Evolutionary conservation across 208 protist genomes (phyloP).

Genomic region (Leishmania mexicana): DNA sequence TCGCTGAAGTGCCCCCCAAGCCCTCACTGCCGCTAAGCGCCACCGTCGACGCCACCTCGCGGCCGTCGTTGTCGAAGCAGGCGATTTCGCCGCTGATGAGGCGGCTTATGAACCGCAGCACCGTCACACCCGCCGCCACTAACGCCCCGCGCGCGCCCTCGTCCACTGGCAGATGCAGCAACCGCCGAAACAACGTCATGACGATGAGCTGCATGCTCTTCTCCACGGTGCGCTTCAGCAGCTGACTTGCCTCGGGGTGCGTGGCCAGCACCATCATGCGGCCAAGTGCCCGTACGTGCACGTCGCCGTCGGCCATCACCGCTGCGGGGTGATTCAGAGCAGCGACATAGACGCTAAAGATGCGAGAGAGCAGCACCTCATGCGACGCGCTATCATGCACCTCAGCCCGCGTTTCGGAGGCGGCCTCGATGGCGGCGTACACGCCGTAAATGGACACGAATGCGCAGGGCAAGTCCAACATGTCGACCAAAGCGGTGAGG

Average conservation of each 20-base stretch:
- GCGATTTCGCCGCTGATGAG: slow-evolving; percentile 53
- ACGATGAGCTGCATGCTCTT: slow-evolving; percentile 29
- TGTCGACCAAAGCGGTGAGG: slow-evolving; percentile 63
- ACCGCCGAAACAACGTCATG: slow-evolving; percentile 28
- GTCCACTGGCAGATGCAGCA: slow-evolving; percentile 7
- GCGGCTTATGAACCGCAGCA: slow-evolving; percentile 51
- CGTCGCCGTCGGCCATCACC: slow-evolving; percentile 16
- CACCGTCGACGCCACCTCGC: slow-evolving; percentile 18
- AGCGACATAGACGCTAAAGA: slow-evolving; percentile 54
- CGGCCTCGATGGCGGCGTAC: slow-evolving; percentile 46
- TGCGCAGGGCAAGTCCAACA: slow-evolving; percentile 62
- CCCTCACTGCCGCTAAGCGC: slow-evolving; percentile 5
- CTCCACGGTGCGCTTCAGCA: slow-evolving; percentile 36
- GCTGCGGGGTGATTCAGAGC: slow-evolving; percentile 47
- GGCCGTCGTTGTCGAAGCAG: slow-evolving; percentile 35
- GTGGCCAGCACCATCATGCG: slow-evolving; percentile 36
- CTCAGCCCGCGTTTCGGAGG: slow-evolving; percentile 41
- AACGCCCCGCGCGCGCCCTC: slow-evolving; percentile 11
- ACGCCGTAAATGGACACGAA: slow-evolving; percentile 70
- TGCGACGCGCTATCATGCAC: slow-evolving; percentile 53
- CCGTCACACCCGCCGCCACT: slow-evolving; percentile 20
- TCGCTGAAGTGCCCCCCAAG: slow-evolving; percentile 6
- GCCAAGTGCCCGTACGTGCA: slow-evolving; percentile 30
- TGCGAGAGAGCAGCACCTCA: slow-evolving; percentile 69
- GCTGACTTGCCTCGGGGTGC: slow-evolving; percentile 21